Evolutionary conservation across 768 basidiomycete genomes (phyloP), one percentile per base, ranked within the genome.

Genomic region (Serendipita vermifera): DNA sequence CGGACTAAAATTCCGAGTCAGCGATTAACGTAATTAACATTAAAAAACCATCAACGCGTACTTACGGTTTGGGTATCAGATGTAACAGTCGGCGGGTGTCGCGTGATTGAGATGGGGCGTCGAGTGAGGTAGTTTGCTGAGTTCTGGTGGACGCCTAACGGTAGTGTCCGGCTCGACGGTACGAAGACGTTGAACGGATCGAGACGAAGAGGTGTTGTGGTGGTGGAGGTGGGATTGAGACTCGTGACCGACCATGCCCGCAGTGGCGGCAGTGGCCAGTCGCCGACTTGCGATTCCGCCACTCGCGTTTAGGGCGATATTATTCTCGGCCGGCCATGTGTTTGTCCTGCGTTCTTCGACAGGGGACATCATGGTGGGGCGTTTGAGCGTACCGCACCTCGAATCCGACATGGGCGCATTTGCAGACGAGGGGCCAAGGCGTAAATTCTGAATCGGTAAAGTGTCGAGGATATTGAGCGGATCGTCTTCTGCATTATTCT

Each of bases 381-480:
- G 46, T 51, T 29, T 20, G 22, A 51, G 46, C 20, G 46, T 22
- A 29, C 46, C 46, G 46, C 46, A 51, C 46, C 46, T 51, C 46
- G 46, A 51, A 51, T 51, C 46, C 46, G 46, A 29, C 29, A n/a
- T 29, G 17, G 46, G 46, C 46, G 46, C 46, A 51, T 20, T 22
- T 15, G 22, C 22, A 15, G 20, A 22, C 7, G n/a, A n/a, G n/a
- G n/a, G n/a, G n/a, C n/a, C n/a, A n/a, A 51, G 2, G n/a, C 46
- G 46, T 29, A 51, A 29, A 29, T 51, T 51, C 31, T 51, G 46
- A 29, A 51, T 51, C 7, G 46, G 46, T 15, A 51, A 29, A 15
- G 46, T 51, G 46, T 51, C 46, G 46, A 51, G 46, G n/a, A 51
- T 51, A 29, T 51, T 20, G 7, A 51, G 46, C 24, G 46, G 46